Conservation (phyloP, 169 alveolate genomes). For the Toxoplasma gondii region DNA sequence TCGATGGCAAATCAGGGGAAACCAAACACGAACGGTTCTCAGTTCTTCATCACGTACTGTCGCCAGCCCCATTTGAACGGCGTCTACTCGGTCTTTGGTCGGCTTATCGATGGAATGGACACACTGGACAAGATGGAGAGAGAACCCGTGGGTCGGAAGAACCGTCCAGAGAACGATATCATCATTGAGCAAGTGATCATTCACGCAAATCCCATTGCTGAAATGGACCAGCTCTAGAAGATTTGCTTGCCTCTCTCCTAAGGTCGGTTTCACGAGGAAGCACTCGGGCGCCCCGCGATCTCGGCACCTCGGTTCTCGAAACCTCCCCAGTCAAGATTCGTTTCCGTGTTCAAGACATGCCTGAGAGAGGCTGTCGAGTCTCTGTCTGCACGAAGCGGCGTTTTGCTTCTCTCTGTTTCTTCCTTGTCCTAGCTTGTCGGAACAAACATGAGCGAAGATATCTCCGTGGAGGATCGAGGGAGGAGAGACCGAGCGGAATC, state of each 20-base stretch:
- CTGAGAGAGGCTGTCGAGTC: too few species aligned
- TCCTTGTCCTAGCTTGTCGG: too few species aligned
- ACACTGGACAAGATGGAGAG: constrained; percentile 89
- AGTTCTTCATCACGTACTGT: constrained; percentile 92
- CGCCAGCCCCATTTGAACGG: constrained; percentile 93
- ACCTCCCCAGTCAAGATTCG: too few species aligned
- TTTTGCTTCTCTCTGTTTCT: too few species aligned
- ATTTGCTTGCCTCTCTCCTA: not conserved
- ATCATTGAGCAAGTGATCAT: constrained; percentile 84
- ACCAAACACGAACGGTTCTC: constrained; percentile 92
- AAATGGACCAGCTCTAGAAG: constrained; percentile 75
- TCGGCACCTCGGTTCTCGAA: too few species aligned
- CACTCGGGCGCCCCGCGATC: too few species aligned
- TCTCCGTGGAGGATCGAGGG: too few species aligned
- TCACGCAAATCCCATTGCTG: constrained; percentile 93
- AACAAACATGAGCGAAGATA: too few species aligned
- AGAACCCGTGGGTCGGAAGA: constrained; percentile 85
- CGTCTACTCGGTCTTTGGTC: constrained; percentile 90
- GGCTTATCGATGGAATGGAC: constrained; percentile 92
- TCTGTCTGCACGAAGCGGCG: too few species aligned
- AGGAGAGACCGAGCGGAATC: too few species aligned
- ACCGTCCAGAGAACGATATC: constrained; percentile 84
- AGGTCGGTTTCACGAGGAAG: too few species aligned
- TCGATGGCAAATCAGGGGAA: constrained; percentile 92
- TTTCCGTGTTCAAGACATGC: too few species aligned